These are phyloP conservation scores for Camillea tinctor DNA, from an alignment of 2,329 filamentous ascomycete species.

Conservation along the genomic window DNA sequence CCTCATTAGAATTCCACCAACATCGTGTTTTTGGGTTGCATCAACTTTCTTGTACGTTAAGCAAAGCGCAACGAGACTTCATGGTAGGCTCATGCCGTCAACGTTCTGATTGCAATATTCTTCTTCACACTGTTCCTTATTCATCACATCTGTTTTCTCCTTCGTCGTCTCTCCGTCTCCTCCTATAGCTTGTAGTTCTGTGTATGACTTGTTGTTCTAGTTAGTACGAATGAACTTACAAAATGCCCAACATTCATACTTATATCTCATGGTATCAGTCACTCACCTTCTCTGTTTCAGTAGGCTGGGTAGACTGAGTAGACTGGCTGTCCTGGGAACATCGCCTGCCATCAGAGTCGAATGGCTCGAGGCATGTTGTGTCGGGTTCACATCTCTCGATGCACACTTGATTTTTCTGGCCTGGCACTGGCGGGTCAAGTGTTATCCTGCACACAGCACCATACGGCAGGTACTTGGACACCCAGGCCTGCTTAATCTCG, in stretches of 20 bases:
- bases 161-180: too few relatives aligned
- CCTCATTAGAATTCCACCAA: too few relatives aligned
- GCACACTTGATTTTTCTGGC: slow-evolving; percentile 25
- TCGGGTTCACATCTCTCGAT: slow-evolving; percentile 27
- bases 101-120: too few relatives aligned
- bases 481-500: slow-evolving; percentile 17
- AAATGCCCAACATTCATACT: not conserved
- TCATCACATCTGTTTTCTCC: too few relatives aligned
- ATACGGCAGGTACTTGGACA: slow-evolving; percentile 16
- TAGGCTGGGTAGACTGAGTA: too few relatives aligned
- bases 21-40: too few relatives aligned
- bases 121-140: too few relatives aligned
- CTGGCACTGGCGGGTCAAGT: slow-evolving; percentile 7
- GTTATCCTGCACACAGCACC: slow-evolving; percentile 14
- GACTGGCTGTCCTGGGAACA: not conserved
- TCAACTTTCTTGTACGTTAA: too few relatives aligned
- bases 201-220: not conserved
- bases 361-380: not conserved
- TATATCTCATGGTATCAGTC: not conserved
- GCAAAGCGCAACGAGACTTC: too few relatives aligned
- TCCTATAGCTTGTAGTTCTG: not conserved
- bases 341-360: too few relatives aligned
- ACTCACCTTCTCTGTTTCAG: not conserved
- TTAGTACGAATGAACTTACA: not conserved
- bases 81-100: too few relatives aligned